Percentiles rank a stretch among this genome's conserved stretches.
These are phyloP conservation scores for Saturnispora mendoncae DNA, from an alignment of 805 yeast species.

Conservation along the genomic window DNA sequence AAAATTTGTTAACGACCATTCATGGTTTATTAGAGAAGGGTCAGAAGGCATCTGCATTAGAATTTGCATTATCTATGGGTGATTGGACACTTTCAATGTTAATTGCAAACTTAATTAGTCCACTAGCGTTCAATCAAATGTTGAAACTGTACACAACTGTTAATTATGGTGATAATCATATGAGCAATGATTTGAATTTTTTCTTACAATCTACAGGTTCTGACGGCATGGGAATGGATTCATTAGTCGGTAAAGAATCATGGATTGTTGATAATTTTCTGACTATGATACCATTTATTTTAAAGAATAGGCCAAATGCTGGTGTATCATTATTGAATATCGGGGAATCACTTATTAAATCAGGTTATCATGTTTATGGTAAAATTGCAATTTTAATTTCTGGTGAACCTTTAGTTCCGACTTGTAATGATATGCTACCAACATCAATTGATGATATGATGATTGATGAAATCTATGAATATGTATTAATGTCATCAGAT, in stretches of 20 bases:
- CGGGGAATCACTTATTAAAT: conserved; percentile 29
- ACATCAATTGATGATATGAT: conserved; percentile 37
- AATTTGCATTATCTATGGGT: conserved; percentile 48
- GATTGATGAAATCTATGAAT: conserved; percentile 68
- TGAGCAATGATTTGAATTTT: conserved; percentile 24
- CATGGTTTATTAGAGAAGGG: conserved; percentile 47
- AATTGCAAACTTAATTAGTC: conserved; percentile 57
- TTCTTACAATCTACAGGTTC: conserved; percentile 21
- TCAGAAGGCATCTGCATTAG: conserved; percentile 55
- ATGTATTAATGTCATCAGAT: conserved; percentile 28
- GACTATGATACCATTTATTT: conserved; percentile 25
- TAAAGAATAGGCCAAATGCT: conserved; percentile 22
- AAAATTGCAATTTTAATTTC: conserved; percentile 31
- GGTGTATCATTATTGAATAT: conserved; percentile 22
- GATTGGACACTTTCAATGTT: conserved; percentile 76
- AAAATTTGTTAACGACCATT: conserved; percentile 22
- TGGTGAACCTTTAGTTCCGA: conserved; percentile 25
- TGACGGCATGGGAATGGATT: conserved; percentile 15
- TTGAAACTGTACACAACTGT: conserved; percentile 32
- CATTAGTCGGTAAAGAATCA: conserved; percentile 19
- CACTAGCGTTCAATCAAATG: conserved; percentile 36
- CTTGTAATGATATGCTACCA: conserved; percentile 14
- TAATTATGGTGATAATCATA: conserved; percentile 18
- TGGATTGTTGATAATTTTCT: conserved; percentile 26
- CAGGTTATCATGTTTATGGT: conserved; percentile 33